phyloP scores from a whole-genome alignment of 1,284 basidiomycete genomes.

The Pulchroboletus neoregius region DNA sequence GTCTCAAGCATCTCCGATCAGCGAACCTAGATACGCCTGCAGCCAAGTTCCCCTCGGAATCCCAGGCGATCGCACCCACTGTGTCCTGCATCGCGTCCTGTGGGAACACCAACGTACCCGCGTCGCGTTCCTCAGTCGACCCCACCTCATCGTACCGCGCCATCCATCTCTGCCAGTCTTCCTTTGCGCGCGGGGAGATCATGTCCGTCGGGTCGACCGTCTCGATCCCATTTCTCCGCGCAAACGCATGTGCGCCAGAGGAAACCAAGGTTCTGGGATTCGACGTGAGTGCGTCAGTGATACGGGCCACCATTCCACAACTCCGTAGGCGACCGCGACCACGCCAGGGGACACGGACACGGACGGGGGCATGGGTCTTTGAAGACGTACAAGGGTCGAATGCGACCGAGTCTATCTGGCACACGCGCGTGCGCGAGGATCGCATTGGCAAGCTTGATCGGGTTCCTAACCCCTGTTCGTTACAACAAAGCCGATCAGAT shows the following conservation, averaged over 20 bases:
- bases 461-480: conserved; percentile 56
- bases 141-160: conserved; percentile 33
- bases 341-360: no score
- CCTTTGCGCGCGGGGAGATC: conserved; percentile 44
- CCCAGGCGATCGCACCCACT: conserved; percentile 64
- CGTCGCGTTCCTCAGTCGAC: no score
- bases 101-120: conserved; percentile 12
- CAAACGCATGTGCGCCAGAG: conserved; percentile 52
- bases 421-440: conserved; percentile 51
- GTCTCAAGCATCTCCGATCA: no score
- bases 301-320: no score
- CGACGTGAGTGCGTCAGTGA: no score
- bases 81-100: conserved; percentile 58
- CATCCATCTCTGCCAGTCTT: conserved; percentile 64
- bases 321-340: no score
- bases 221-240: conserved; percentile 27
- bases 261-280: conserved; percentile 48
- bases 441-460: conserved; percentile 53
- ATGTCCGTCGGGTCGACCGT: conserved; percentile 43
- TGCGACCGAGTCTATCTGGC: conserved; percentile 53
- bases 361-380: no score
- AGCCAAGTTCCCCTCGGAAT: conserved; percentile 43
- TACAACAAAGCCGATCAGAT: no score
- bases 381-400: conserved; percentile 60
- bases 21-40: conserved; percentile 72